Evolutionary conservation across 805 yeast genomes (phyloP).

Genomic region (Lachancea quebecensis): DNA sequence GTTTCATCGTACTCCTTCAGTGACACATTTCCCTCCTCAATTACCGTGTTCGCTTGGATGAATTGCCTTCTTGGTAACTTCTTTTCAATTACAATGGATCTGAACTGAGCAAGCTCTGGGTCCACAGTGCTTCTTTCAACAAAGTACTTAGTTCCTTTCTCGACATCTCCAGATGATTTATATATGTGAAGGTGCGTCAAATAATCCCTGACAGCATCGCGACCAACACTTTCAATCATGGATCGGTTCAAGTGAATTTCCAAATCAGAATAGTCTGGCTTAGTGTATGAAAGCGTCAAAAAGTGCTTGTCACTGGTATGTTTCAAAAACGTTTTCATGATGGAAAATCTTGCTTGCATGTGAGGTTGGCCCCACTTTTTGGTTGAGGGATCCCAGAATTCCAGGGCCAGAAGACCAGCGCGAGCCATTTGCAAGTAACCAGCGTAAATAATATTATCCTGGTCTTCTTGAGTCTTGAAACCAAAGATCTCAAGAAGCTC

Average conservation of each 20-base stretch:
- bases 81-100: conserved; percentile 62
- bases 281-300: conserved; percentile 44
- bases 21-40: conserved; percentile 32
- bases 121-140: conserved; percentile 62
- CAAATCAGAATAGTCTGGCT: conserved; percentile 50
- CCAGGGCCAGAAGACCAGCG: conserved; percentile 78
- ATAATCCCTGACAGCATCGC: conserved; percentile 64
- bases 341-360: conserved; percentile 87
- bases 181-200: conserved; percentile 66
- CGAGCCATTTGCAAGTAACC: conserved; percentile 80
- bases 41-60: conserved; percentile 70
- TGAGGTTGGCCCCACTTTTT: conserved; percentile 92
- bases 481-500: conserved; percentile 70
- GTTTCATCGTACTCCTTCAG: conserved; percentile 71
- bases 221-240: conserved; percentile 64
- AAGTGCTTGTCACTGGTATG: conserved; percentile 49
- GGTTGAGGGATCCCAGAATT: conserved; percentile 78
- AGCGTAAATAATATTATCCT: conserved; percentile 55
- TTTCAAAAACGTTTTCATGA: conserved; percentile 64
- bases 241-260: conserved; percentile 50
- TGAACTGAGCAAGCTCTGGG: conserved; percentile 52
- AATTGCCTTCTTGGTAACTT: conserved; percentile 80
- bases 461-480: conserved; percentile 47
- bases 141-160: conserved; percentile 57
- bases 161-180: conserved; percentile 71